Evolutionary conservation across 352 stramenopile species (phyloP).

Genomic region (Phytopythium kandeliae): DNA sequence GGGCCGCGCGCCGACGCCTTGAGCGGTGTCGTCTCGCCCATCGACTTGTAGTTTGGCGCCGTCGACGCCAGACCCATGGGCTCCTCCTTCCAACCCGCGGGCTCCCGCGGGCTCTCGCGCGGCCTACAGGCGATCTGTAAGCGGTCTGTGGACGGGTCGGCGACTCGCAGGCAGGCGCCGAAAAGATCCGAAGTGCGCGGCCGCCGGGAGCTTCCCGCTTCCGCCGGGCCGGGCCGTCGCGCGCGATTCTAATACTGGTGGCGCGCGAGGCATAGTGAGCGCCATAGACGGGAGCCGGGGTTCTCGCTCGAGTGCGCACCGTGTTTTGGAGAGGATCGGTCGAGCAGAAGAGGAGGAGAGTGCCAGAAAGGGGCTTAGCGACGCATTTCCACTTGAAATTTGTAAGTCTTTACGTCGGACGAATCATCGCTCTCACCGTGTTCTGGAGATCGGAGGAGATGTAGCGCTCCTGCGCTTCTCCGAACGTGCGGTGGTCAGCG

Average conservation of each 20-base stretch:
- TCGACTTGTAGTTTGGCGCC: slow-evolving; percentile 34
- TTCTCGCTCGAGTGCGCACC: too few relatives aligned
- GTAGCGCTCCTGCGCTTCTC: not conserved
- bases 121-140: too few relatives aligned
- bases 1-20: slow-evolving; percentile 15
- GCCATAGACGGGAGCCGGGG: too few relatives aligned
- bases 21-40: slow-evolving; percentile 53
- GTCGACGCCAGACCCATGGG: slow-evolving; percentile 10
- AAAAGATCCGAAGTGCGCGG: slow-evolving; percentile 2
- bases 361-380: too few relatives aligned
- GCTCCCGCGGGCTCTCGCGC: too few relatives aligned
- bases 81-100: too few relatives aligned
- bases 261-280: not conserved
- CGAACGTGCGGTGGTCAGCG: not conserved
- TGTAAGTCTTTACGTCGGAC: too few relatives aligned
- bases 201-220: not conserved
- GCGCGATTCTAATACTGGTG: not conserved
- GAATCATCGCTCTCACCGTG: too few relatives aligned
- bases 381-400: too few relatives aligned
- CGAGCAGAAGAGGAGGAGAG: not conserved
- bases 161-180: not conserved
- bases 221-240: too few relatives aligned
- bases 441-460: not conserved
- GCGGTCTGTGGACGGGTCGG: not conserved
- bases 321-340: too few relatives aligned